Conservation (phyloP, 2,329 filamentous ascomycete genomes). For the Penicillium sp. region DNA sequence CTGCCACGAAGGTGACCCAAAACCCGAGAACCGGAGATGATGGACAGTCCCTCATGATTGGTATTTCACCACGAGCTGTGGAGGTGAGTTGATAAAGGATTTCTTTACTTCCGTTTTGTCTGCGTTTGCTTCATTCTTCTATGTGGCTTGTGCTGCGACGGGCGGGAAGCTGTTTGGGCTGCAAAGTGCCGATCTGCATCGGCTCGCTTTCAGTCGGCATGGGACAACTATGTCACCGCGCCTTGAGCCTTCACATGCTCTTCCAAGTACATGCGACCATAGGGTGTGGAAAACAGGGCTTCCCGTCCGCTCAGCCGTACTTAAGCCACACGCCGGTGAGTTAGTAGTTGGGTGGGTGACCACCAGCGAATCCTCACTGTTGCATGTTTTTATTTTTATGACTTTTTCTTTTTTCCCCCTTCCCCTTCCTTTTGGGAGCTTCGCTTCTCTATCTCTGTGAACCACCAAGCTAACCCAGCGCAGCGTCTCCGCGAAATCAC, state of each 20-base stretch:
- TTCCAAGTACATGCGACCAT: conserved; percentile 42
- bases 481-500: conserved; percentile 74
- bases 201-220: background rate
- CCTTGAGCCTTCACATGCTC: conserved; percentile 11
- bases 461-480: conserved; percentile 16
- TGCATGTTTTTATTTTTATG: conserved; percentile 38
- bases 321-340: conserved; percentile 47
- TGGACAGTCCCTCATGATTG: conserved; percentile 77
- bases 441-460: background rate
- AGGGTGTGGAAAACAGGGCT: conserved; percentile 48
- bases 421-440: background rate
- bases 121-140: background rate
- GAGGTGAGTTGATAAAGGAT: conserved; percentile 54
- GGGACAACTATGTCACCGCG: background rate
- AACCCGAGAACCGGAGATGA: conserved; percentile 80
- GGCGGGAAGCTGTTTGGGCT: background rate
- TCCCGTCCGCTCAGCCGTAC: conserved; percentile 48
- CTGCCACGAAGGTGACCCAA: conserved; percentile 44
- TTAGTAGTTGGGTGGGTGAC: conserved; percentile 50
- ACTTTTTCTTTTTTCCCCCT: background rate
- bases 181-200: background rate
- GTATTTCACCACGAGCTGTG: conserved; percentile 79
- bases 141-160: background rate
- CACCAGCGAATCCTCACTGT: conserved; percentile 47
- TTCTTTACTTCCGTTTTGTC: background rate